These are phyloP conservation scores for Terana coerulea DNA, from an alignment of 768 basidiomycete genomes.

Conservation along the genomic window DNA sequence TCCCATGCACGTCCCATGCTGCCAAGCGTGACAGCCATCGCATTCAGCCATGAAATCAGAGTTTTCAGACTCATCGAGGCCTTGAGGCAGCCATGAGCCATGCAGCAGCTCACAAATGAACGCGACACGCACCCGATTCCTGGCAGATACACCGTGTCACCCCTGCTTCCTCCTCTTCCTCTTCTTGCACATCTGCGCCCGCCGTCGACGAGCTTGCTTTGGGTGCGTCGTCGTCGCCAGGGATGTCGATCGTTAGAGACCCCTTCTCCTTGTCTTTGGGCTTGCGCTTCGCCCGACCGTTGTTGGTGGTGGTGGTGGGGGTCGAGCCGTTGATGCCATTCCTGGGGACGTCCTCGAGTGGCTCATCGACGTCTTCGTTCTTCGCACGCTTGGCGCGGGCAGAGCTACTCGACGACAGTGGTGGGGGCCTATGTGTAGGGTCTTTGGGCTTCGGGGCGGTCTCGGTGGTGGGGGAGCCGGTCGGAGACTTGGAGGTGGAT, in stretches of 20 bases:
- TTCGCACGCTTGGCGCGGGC: slow-evolving; percentile 57
- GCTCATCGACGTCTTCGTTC: slow-evolving; percentile 70
- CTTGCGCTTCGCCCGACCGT: slow-evolving; percentile 57
- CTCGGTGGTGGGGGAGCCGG: slow-evolving; percentile 53
- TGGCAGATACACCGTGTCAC: slow-evolving; percentile 86
- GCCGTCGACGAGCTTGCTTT: slow-evolving; percentile 30
- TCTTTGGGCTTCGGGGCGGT: slow-evolving; percentile 29
- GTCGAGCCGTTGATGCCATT: slow-evolving; percentile 29
- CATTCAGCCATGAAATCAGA: slow-evolving; percentile 95
- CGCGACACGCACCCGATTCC: slow-evolving; percentile 56
- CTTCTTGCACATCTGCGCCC: slow-evolving; percentile 44
- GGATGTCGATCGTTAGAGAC: slow-evolving; percentile 22
- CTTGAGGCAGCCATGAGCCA: slow-evolving; percentile 22
- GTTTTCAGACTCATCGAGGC: slow-evolving; percentile 46
- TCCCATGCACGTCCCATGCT: slow-evolving; percentile 96
- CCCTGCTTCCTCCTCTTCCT: slow-evolving; percentile 54
- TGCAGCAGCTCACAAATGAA: background rate
- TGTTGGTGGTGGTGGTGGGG: slow-evolving; percentile 11
- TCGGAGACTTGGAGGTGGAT: slow-evolving; percentile 71
- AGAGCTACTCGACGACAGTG: slow-evolving; percentile 24
- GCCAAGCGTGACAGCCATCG: slow-evolving; percentile 96
- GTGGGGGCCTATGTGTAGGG: slow-evolving; percentile 20
- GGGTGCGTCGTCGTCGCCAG: slow-evolving; percentile 25
- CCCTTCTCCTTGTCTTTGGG: slow-evolving; percentile 56
- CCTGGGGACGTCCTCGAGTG: slow-evolving; percentile 51